Conservation (phyloP, 495 filamentous ascomycete species). For the Aspergillus cristatus region DNA sequence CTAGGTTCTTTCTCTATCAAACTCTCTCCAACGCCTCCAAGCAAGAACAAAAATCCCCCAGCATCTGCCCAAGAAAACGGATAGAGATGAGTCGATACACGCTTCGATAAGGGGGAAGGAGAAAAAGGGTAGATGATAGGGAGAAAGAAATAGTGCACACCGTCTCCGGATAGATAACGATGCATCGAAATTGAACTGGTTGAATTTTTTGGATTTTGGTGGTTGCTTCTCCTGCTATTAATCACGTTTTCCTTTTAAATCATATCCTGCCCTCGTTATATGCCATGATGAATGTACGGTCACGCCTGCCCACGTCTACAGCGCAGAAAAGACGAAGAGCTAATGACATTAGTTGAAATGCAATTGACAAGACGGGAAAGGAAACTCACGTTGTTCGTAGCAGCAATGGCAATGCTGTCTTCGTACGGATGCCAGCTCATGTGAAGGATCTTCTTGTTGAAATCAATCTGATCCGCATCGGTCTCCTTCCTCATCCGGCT, state of each 20-base stretch:
- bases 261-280: constrained; percentile 3
- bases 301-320: constrained; percentile 47
- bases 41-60: not conserved
- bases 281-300: constrained; percentile 6
- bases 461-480: constrained; percentile 98
- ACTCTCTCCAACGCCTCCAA: no score
- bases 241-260: constrained; percentile 5
- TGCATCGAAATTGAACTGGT: constrained; percentile 12
- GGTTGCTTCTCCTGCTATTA: constrained; percentile 12
- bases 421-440: constrained; percentile 99
- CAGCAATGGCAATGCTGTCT: constrained; percentile 98
- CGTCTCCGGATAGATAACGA: no score
- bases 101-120: constrained; percentile 4
- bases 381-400: constrained; percentile 89
- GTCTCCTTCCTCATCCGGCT: constrained; percentile 98
- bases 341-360: constrained; percentile 17
- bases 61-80: not conserved
- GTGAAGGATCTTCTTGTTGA: constrained; percentile 99
- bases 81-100: no score
- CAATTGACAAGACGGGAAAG: not conserved
- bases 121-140: constrained; percentile 6
- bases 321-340: constrained; percentile 98
- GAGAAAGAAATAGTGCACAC: constrained; percentile 1
- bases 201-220: constrained; percentile 10
- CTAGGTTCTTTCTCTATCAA: no score